phyloP scores from a whole-genome alignment of 768 basidiomycete genomes.

The Tricholoma bakamatsutake region DNA sequence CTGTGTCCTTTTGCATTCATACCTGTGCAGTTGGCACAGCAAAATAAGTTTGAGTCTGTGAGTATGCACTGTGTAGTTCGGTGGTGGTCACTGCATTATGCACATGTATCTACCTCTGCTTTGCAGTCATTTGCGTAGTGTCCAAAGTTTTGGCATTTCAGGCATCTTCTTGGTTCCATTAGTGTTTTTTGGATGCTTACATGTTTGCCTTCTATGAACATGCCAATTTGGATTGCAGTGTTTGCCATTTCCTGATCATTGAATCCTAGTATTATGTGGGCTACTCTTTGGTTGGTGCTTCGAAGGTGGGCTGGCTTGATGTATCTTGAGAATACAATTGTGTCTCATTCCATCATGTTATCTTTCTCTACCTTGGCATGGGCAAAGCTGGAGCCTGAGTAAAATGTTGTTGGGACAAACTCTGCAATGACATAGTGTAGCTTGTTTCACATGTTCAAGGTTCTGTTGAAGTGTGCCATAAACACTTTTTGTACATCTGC shows the following conservation, averaged over 20 bases:
- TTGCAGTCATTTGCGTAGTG: slow-evolving; percentile 13
- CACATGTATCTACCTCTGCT: neutral
- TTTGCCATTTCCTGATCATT: too few relatives aligned
- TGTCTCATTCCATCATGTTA: slow-evolving; percentile 2
- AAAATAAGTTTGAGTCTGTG: neutral
- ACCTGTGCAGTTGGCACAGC: slow-evolving; percentile 21
- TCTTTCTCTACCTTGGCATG: slow-evolving; percentile 9
- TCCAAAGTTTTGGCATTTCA: slow-evolving; percentile 7
- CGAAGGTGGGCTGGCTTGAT: slow-evolving; percentile 20
- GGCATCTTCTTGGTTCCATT: too few relatives aligned
- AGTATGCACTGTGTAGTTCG: slow-evolving; percentile 12
- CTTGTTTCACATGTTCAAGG: too few relatives aligned
- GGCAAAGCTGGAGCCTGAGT: neutral
- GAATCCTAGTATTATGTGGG: neutral
- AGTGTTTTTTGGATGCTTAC: too few relatives aligned
- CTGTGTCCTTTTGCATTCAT: too few relatives aligned
- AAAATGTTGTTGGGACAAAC: too few relatives aligned
- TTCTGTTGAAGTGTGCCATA: too few relatives aligned
- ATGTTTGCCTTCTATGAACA: too few relatives aligned
- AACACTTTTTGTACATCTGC: too few relatives aligned
- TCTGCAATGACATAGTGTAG: too few relatives aligned
- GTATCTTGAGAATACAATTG: slow-evolving; percentile 15
- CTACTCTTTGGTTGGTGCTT: slow-evolving; percentile 12
- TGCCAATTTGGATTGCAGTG: too few relatives aligned
- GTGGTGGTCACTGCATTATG: slow-evolving; percentile 3